These are phyloP conservation scores for Catharanthus roseus DNA, from an alignment of 257 asterid species.

Conservation along the genomic window DNA sequence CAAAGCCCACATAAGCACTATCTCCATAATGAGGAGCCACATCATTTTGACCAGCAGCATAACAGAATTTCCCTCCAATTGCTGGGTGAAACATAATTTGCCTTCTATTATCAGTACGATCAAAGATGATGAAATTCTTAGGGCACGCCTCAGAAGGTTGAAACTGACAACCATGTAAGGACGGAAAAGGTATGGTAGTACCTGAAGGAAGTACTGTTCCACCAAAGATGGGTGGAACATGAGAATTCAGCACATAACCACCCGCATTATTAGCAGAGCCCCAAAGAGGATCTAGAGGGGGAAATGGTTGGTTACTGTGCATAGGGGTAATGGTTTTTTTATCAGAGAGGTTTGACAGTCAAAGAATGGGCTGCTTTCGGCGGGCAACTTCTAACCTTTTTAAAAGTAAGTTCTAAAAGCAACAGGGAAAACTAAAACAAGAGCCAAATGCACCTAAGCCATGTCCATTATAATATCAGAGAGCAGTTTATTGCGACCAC, in stretches of 20 bases:
- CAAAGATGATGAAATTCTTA: constrained; percentile 62
- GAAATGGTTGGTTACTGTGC: constrained; percentile 42
- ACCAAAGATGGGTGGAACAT: constrained; percentile 28
- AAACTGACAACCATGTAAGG: constrained; percentile 38
- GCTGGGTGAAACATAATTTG: constrained; percentile 71
- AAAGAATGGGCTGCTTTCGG: constrained; percentile 15
- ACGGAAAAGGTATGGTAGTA: constrained; percentile 25
- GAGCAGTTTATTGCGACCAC: constrained; percentile 8
- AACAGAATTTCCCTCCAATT: constrained; percentile 35
- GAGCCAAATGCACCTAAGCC: constrained; percentile 17
- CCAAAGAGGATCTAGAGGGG: constrained; percentile 29
- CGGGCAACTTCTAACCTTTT: constrained; percentile 7
- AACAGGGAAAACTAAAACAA: constrained; percentile 13
- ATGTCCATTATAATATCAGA: constrained; percentile 27
- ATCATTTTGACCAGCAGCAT: constrained; percentile 34
- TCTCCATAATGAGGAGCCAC: constrained; percentile 28
- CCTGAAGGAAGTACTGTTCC: constrained; percentile 31
- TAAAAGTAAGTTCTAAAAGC: constrained; percentile 11
- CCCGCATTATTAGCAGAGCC: constrained; percentile 41
- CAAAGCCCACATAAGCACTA: constrained; percentile 6
- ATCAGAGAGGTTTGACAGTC: constrained; percentile 3
- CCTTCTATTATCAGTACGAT: constrained; percentile 45
- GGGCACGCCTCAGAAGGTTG: constrained; percentile 61
- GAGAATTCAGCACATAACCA: constrained; percentile 33
- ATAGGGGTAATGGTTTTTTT: constrained; percentile 24